Base-by-base conservation (phyloP, 1,284 basidiomycete species). In the Stereum hirsutum region DNA sequence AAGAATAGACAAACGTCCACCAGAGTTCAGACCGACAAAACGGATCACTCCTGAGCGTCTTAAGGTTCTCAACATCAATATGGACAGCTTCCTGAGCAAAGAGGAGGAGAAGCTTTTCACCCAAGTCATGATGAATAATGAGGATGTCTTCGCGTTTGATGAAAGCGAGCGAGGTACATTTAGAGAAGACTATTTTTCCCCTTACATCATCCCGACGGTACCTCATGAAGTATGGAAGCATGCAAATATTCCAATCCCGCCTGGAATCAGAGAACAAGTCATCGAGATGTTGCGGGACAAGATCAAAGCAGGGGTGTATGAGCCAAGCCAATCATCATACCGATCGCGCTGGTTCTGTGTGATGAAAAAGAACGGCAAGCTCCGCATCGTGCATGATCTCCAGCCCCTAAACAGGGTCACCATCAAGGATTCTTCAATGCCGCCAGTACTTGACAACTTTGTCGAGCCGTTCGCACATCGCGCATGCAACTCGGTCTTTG, bases 241-340 rank as follows among this genome's bases (percentile, higher is more conserved):
- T 24, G 52, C 51, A 15, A 63, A 63, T 36, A 65, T 68, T 34
- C 63, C 60, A 1, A 67, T 69, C 15, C 61, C 63, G 0, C 60
- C 60, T 1, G 63, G 63, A 15, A 62, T 68, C 3, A 17, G 50
- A 15, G 54, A 60, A 1, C 45, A 65, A 39, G 60, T 69, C 0
- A 53, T 63, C 5, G 51, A 60, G 0, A 26, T 65, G 0, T 33
- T 69, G 1, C 54, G 32, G 0, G 43, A 54, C 0, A 57, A 62
- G 17, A 45, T 51, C 0, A 45, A 35, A 0, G 54, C 57, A 0
- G 57, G 60, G 0, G 53, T 57, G 4, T 65, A 60, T 40, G 57
- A 67, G 46, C 47, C 48, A 1, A 61, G 57, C 0, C 44, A 49
- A 0, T 54, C 58, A 0, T 57, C 56, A 0, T 66, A 66, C 43